Percentiles rank a stretch among this genome's conserved stretches.
phyloP scores from a whole-genome alignment of 257 asterid species.

The Lavandula angustifolia region DNA sequence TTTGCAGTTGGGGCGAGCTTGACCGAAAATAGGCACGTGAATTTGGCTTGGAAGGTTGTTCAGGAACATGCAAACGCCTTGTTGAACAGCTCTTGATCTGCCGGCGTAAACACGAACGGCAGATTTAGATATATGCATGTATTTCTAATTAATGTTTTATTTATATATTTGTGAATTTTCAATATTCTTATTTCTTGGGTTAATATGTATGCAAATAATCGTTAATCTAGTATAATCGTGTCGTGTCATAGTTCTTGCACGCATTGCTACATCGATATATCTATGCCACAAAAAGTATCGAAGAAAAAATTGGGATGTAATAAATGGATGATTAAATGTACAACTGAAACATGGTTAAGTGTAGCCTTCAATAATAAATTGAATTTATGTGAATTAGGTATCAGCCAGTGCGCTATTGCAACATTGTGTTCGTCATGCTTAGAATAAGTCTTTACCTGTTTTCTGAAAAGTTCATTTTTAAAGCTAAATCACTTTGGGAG shows the following conservation, averaged over 20 bases:
- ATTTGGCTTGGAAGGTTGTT: slow-evolving; percentile 60
- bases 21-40: slow-evolving; percentile 59
- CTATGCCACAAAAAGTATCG: no score
- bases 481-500: no score
- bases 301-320: not conserved
- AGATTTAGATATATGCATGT: no score
- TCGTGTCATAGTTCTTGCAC: not conserved
- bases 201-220: no score
- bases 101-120: no score
- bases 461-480: not conserved
- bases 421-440: slow-evolving; percentile 1
- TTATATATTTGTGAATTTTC: no score
- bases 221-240: not conserved
- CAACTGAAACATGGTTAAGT: not conserved
- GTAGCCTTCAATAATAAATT: not conserved
- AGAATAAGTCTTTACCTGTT: not conserved
- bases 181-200: no score
- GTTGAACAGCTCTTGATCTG: slow-evolving; percentile 24
- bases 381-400: slow-evolving; percentile 20
- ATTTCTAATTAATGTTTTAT: no score
- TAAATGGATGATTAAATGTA: not conserved
- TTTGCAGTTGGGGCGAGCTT: slow-evolving; percentile 64
- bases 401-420: not conserved
- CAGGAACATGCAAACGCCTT: slow-evolving; percentile 56
- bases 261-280: not conserved